phyloP scores from a whole-genome alignment of 129 eudicot genomes.

The Artemisia argyi region DNA sequence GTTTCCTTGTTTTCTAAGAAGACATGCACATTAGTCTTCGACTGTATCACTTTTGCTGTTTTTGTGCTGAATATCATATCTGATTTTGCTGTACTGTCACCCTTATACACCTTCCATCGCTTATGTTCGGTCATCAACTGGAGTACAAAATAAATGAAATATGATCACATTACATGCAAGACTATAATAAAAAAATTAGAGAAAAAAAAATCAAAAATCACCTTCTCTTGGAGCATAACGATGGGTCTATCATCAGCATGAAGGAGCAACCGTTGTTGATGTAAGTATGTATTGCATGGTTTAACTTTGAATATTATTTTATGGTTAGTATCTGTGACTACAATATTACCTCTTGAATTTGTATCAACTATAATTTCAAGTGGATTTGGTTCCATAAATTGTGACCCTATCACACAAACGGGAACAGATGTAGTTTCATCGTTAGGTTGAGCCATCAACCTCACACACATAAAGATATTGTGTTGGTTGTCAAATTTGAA shows the following conservation, averaged over 20 bases:
- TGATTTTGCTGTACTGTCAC: constrained; percentile 1
- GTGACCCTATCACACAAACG: constrained; percentile 16
- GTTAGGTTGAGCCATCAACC: constrained; percentile 12
- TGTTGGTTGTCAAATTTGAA: too few relatives aligned
- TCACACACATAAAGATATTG: too few relatives aligned
- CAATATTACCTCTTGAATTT: constrained; percentile 15
- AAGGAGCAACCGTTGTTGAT: constrained; percentile 14
- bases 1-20: constrained; percentile 32
- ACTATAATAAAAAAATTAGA: neutral
- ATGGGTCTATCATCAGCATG: constrained; percentile 9
- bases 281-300: constrained; percentile 20
- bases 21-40: constrained; percentile 22
- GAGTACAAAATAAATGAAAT: neutral
- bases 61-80: constrained; percentile 27
- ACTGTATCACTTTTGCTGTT: constrained; percentile 10
- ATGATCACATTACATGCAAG: neutral
- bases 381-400: constrained; percentile 17
- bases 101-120: constrained; percentile 23
- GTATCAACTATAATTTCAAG: constrained; percentile 4
- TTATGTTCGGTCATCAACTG: constrained; percentile 14
- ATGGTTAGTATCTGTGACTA: constrained; percentile 14
- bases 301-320: constrained; percentile 15
- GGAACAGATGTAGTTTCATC: constrained; percentile 5
- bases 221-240: constrained; percentile 15
- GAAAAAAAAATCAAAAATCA: neutral